Conservation (phyloP, 768 basidiomycete genomes). For the Xerocomus spinulosus region DNA sequence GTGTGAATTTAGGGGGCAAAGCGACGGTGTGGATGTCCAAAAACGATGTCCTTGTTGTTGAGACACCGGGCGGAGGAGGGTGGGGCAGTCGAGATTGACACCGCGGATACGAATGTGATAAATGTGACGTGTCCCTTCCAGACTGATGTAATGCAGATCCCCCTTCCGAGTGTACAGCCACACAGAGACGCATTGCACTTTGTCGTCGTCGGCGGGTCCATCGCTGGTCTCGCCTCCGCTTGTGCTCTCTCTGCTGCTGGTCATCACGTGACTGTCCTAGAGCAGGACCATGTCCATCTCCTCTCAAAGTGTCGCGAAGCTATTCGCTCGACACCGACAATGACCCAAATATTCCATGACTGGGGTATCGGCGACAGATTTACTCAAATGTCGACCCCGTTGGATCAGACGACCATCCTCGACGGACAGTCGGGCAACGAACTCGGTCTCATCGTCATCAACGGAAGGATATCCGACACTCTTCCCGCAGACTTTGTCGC, state of each 20-base stretch:
- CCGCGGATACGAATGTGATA: too few species aligned
- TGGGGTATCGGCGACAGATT: conserved; percentile 51
- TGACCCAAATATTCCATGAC: conserved; percentile 48
- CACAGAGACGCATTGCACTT: conserved; percentile 18
- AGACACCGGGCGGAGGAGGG: conserved; percentile 89
- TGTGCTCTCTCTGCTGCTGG: conserved; percentile 50
- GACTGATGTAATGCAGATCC: conserved; percentile 12
- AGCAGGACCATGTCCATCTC: conserved; percentile 40
- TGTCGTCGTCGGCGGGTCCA: conserved; percentile 26
- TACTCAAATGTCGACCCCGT: conserved; percentile 26
- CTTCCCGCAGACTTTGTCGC: conserved; percentile 41
- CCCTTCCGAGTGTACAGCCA: conserved; percentile 1
- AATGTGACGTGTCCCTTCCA: too few species aligned
- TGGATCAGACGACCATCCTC: conserved; percentile 13
- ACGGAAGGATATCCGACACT: conserved; percentile 39
- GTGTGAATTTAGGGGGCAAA: conserved; percentile 88
- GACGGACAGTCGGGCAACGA: conserved; percentile 32
- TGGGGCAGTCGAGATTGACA: conserved; percentile 51
- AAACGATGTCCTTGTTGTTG: conserved; percentile 73
- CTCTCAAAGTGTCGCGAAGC: conserved; percentile 36
- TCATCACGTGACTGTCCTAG: conserved; percentile 53
- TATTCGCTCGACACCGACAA: conserved; percentile 49
- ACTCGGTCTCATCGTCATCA: conserved; percentile 42
- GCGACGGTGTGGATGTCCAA: conserved; percentile 85
- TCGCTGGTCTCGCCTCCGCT: conserved; percentile 53